A percentile compares a stretch with the other conserved stretches of the same genome.
These are phyloP conservation scores for Epichloe scottii DNA, from an alignment of 2,329 filamentous ascomycete species.

Conservation along the genomic window DNA sequence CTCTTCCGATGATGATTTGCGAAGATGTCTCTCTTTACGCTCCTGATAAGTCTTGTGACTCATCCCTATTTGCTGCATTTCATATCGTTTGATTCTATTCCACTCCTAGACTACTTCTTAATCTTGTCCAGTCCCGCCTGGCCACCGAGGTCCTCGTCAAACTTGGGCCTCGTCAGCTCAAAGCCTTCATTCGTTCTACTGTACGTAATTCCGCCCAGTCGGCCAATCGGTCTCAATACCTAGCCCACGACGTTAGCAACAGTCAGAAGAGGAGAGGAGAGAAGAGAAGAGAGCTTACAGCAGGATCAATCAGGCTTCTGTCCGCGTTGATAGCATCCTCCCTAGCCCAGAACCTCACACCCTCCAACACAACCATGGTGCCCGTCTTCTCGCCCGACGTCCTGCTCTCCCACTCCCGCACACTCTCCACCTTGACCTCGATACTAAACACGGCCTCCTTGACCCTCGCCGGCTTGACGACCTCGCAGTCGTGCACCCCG, in stretches of 20 bases:
- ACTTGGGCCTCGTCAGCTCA: slow-evolving; percentile 56
- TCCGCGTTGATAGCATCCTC: slow-evolving; percentile 80
- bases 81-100: background rate
- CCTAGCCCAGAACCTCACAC: slow-evolving; percentile 74
- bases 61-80: too few relatives aligned
- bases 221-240: slow-evolving; percentile 61
- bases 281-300: slow-evolving; percentile 30
- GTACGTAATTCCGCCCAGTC: slow-evolving; percentile 81
- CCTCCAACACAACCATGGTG: slow-evolving; percentile 67
- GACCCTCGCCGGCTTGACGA: slow-evolving; percentile 61
- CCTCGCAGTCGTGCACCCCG: slow-evolving; percentile 38
- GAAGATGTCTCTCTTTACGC: too few relatives aligned
- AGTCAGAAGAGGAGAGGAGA: background rate
- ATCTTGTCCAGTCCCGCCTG: slow-evolving; percentile 41
- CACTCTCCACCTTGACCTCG: slow-evolving; percentile 66
- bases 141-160: slow-evolving; percentile 36
- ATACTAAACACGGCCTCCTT: slow-evolving; percentile 72
- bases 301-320: slow-evolving; percentile 59
- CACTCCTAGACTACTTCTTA: background rate
- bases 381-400: slow-evolving; percentile 63
- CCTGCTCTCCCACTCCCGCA: slow-evolving; percentile 65
- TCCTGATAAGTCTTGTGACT: too few relatives aligned
- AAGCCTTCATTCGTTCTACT: slow-evolving; percentile 55
- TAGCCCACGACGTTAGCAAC: slow-evolving; percentile 13
- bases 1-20: background rate